phyloP scores from a whole-genome alignment of 164 flowering plant species.

The Dillenia suffruticosa region DNA sequence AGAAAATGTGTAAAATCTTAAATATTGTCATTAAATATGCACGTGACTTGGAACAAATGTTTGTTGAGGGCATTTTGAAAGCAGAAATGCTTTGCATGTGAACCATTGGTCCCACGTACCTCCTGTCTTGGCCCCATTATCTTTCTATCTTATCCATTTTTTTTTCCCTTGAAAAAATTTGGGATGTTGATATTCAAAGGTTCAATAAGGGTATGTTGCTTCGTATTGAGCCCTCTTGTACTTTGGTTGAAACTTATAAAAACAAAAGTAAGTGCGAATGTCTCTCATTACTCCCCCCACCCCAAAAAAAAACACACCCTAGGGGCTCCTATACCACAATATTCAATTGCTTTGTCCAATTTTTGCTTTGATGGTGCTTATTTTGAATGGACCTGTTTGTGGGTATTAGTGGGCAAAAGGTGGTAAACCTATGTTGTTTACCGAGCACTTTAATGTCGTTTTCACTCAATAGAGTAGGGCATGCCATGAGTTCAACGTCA shows the following conservation, averaged over 20 bases:
- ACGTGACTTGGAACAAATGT: slow-evolving; percentile 31
- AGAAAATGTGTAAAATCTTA: neutral
- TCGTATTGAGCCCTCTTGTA: slow-evolving; percentile 1
- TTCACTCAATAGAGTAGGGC: too few relatives aligned
- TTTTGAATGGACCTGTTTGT: too few relatives aligned
- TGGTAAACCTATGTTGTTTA: too few relatives aligned
- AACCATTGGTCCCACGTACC: slow-evolving; percentile 16
- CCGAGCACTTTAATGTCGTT: too few relatives aligned
- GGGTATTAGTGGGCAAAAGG: too few relatives aligned
- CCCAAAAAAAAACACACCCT: too few relatives aligned
- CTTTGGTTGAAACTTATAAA: neutral
- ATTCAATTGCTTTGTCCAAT: too few relatives aligned
- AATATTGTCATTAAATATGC: slow-evolving; percentile 30
- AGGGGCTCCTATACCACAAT: too few relatives aligned
- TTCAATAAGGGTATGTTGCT: slow-evolving; percentile 5
- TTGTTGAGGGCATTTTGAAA: slow-evolving; percentile 17
- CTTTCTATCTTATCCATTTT: slow-evolving; percentile 3
- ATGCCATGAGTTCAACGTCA: too few relatives aligned
- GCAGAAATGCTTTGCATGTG: slow-evolving; percentile 42
- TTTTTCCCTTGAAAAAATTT: neutral
- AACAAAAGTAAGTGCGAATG: too few relatives aligned
- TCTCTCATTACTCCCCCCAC: too few relatives aligned
- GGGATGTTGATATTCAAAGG: neutral
- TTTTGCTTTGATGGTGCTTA: too few relatives aligned
- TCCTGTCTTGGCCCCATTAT: neutral